Percentiles rank a stretch among this genome's conserved stretches.
These are phyloP conservation scores for Russula sp. DNA, from an alignment of 768 basidiomycete species.

Conservation along the genomic window DNA sequence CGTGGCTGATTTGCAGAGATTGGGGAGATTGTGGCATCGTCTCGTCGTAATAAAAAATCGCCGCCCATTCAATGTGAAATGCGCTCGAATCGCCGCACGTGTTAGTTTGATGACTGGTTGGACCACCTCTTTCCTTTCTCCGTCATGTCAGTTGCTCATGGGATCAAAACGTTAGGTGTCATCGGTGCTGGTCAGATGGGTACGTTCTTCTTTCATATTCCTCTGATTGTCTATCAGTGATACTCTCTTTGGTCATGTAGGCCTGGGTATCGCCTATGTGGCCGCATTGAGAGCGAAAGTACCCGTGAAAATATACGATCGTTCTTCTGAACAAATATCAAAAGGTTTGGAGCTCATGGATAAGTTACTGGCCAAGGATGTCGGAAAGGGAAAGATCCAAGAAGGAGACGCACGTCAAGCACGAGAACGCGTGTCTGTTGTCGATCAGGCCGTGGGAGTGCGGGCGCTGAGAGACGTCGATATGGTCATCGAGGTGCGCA, in stretches of 20 bases:
- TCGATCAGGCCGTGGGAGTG: slow-evolving; percentile 45
- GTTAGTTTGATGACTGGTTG: not conserved
- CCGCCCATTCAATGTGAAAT: not conserved
- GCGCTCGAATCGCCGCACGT: not conserved
- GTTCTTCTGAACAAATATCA: slow-evolving; percentile 63
- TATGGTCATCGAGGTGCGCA: slow-evolving; percentile 80
- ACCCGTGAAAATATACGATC: slow-evolving; percentile 81
- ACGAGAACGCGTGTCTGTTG: slow-evolving; percentile 54
- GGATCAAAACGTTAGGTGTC: slow-evolving; percentile 69
- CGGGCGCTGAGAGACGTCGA: slow-evolving; percentile 71
- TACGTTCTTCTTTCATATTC: slow-evolving; percentile 18
- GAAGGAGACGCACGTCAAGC: slow-evolving; percentile 69
- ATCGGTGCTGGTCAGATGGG: slow-evolving; percentile 81
- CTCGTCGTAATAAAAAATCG: too few species aligned
- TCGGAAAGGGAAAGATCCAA: slow-evolving; percentile 71
- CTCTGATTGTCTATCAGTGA: not conserved
- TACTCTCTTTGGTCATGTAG: slow-evolving; percentile 30
- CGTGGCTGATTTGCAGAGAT: too few species aligned
- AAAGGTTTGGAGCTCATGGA: slow-evolving; percentile 72
- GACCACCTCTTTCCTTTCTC: not conserved
- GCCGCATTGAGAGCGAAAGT: slow-evolving; percentile 81
- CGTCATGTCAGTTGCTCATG: slow-evolving; percentile 57
- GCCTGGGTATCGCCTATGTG: slow-evolving; percentile 87
- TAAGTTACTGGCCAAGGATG: slow-evolving; percentile 83
- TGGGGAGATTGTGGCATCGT: too few species aligned